A percentile compares a stretch with the other conserved stretches of the same genome.
These are phyloP conservation scores for Triticum timopheevii DNA, from an alignment of 176 grass and related monocot genomes.

Conservation along the genomic window DNA sequence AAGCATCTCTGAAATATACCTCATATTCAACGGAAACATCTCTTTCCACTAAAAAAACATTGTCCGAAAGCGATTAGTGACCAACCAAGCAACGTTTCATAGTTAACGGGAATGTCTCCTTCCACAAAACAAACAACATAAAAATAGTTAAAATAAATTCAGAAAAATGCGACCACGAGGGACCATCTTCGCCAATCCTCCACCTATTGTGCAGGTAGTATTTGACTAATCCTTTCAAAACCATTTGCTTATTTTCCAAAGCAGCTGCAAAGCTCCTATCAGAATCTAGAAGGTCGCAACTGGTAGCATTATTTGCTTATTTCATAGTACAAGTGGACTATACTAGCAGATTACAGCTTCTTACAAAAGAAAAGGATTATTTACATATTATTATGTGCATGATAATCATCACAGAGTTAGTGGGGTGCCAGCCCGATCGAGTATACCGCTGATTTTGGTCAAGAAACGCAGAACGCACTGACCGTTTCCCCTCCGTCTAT, in stretches of 20 bases:
- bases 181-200: not conserved
- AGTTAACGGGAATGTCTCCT: no score
- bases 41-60: no score
- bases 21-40: no score
- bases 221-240: not conserved
- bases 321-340: not conserved
- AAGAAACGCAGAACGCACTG: not conserved
- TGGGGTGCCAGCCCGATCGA: not conserved
- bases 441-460: not conserved
- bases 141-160: no score
- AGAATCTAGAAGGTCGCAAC: not conserved
- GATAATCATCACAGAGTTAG: not conserved
- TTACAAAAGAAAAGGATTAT: no score
- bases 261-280: not conserved
- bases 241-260: not conserved
- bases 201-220: not conserved
- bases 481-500: not conserved
- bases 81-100: no score
- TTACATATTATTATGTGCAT: not conserved
- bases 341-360: not conserved
- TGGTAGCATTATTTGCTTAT: not conserved
- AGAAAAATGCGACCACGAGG: no score
- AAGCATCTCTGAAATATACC: no score
- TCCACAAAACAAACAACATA: no score
- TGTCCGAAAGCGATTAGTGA: no score